Evolutionary conservation across 768 basidiomycete genomes (phyloP).

Genomic region (Suillus spraguei): DNA sequence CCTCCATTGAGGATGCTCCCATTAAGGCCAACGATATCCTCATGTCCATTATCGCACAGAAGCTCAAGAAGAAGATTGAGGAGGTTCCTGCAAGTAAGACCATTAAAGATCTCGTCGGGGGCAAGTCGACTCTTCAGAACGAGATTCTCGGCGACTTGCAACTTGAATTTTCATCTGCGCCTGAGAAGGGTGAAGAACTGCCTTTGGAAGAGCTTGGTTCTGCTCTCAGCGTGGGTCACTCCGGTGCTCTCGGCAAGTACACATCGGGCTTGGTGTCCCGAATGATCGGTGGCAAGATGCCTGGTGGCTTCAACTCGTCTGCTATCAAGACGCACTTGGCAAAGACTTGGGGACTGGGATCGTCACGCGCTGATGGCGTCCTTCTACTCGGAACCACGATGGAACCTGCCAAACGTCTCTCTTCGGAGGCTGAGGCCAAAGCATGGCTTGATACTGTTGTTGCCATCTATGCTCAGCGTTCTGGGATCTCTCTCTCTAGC

Average conservation of each 20-base stretch:
- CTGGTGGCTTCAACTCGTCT: constrained; percentile 95
- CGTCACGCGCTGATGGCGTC: constrained; percentile 86
- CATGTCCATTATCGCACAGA: constrained; percentile 90
- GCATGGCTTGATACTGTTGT: constrained; percentile 90
- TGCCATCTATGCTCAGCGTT: constrained; percentile 81
- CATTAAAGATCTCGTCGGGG: constrained; percentile 97
- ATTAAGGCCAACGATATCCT: constrained; percentile 91
- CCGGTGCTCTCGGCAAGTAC: constrained; percentile 92
- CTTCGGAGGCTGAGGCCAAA: constrained; percentile 90
- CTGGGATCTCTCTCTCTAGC: constrained; percentile 82
- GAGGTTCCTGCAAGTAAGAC: constrained; percentile 92
- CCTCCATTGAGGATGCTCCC: constrained; percentile 85
- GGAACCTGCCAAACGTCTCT: constrained; percentile 93
- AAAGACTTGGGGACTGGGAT: constrained; percentile 95
- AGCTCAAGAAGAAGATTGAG: constrained; percentile 92
- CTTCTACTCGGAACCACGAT: constrained; percentile 89
- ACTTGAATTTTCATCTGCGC: constrained; percentile 91
- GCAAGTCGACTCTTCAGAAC: constrained; percentile 98
- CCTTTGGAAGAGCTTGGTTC: constrained; percentile 95
- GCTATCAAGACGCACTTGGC: constrained; percentile 86
- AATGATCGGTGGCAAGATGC: constrained; percentile 95
- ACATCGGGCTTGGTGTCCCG: constrained; percentile 88
- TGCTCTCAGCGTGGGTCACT: constrained; percentile 77
- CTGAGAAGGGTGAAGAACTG: constrained; percentile 98
- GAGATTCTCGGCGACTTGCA: constrained; percentile 98